phyloP scores from a whole-genome alignment of 768 basidiomycete genomes.

The Naganishia friedmannii region DNA sequence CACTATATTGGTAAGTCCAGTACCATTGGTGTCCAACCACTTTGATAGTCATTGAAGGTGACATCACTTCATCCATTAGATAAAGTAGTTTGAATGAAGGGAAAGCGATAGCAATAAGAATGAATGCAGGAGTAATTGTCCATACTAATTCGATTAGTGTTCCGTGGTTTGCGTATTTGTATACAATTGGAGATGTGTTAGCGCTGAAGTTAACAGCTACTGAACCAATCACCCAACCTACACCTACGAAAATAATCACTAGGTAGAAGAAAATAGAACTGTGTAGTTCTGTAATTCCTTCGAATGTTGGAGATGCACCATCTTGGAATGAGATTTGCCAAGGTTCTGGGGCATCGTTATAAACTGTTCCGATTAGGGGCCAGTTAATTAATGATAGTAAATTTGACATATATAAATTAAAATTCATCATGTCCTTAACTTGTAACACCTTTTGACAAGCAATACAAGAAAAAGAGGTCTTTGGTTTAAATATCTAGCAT shows the following conservation, averaged over 20 bases:
- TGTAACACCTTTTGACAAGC: too few relatives aligned
- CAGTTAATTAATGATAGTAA: conserved; percentile 1
- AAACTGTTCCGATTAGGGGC: conserved; percentile 1
- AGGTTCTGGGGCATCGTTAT: conserved; percentile 25
- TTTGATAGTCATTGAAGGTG: conserved; percentile 37
- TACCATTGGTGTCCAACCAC: conserved; percentile 33
- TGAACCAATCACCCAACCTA: conserved; percentile 31
- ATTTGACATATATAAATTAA: conserved; percentile 10
- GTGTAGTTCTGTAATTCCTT: conserved; percentile 31
- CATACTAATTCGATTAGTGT: conserved; percentile 37
- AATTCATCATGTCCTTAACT: conserved; percentile 1
- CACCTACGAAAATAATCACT: conserved; percentile 34
- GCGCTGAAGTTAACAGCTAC: conserved; percentile 33
- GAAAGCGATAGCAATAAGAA: conserved; percentile 37
- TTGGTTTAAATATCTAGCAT: background rate
- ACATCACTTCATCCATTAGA: conserved; percentile 39
- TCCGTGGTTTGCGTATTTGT: conserved; percentile 37
- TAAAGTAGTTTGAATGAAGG: conserved; percentile 39
- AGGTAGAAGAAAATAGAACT: conserved; percentile 29
- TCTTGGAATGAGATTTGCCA: conserved; percentile 30
- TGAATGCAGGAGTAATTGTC: conserved; percentile 38
- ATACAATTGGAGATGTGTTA: conserved; percentile 30
- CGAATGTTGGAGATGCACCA: conserved; percentile 25
- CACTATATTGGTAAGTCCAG: conserved; percentile 37
- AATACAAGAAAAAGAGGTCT: background rate